Evolutionary conservation across 441 rosid species (phyloP).

Genomic region (Populus hybrid): DNA sequence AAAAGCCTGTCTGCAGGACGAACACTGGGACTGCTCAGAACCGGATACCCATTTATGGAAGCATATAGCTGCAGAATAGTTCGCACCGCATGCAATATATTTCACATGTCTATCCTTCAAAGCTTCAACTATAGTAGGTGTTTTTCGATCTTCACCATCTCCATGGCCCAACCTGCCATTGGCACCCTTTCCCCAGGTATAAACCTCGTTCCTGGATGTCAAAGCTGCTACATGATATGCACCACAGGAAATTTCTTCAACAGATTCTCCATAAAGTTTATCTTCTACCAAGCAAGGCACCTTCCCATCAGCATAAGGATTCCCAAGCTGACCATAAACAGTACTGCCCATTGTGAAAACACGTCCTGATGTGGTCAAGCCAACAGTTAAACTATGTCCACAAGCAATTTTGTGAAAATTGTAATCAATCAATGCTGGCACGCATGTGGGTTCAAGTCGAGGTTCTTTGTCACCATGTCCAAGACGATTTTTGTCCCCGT

Average conservation of each 20-base stretch:
- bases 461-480: constrained; percentile 98
- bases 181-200: constrained; percentile 98
- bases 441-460: constrained; percentile 86
- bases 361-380: constrained; percentile 75
- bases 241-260: constrained; percentile 89
- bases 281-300: constrained; percentile 77
- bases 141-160: constrained; percentile 84
- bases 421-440: constrained; percentile 80
- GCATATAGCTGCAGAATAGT: constrained; percentile 83
- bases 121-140: constrained; percentile 76
- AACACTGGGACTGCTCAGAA: constrained; percentile 93
- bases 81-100: constrained; percentile 89
- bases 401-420: constrained; percentile 86
- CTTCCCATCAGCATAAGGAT: constrained; percentile 71
- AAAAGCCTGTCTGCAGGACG: constrained; percentile 85
- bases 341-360: constrained; percentile 95
- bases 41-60: constrained; percentile 96
- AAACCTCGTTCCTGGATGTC: constrained; percentile 84
- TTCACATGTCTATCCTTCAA: constrained; percentile 89
- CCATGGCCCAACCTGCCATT: constrained; percentile 98
- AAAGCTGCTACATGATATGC: constrained; percentile 84
- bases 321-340: constrained; percentile 94
- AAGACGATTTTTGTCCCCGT: constrained; percentile 93
- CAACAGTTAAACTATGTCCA: constrained; percentile 93
- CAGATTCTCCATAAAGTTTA: constrained; percentile 62